These are phyloP conservation scores for Exophiala sp. DNA, from an alignment of 2,329 filamentous ascomycete species.

Conservation along the genomic window DNA sequence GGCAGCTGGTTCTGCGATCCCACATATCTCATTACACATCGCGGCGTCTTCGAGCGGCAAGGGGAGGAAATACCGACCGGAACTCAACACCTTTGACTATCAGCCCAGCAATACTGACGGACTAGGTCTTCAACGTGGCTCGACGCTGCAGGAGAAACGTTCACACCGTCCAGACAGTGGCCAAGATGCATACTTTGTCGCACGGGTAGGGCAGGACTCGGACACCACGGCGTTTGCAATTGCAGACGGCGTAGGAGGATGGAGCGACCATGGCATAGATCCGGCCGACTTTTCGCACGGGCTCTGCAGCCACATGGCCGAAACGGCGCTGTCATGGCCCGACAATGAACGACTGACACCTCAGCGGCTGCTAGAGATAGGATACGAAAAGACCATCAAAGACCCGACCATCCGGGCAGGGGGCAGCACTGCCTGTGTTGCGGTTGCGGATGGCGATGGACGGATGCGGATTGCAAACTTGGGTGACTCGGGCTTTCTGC, in stretches of 20 bases:
- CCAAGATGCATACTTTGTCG: constrained; percentile 94
- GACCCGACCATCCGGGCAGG: constrained; percentile 71
- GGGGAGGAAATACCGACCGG: constrained; percentile 60
- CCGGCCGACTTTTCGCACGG: constrained; percentile 93
- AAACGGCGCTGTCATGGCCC: constrained; percentile 58
- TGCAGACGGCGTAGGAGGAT: constrained; percentile 91
- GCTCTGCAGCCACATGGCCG: constrained; percentile 87
- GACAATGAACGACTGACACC: constrained; percentile 47
- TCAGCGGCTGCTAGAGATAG: constrained; percentile 67
- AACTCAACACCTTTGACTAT: constrained; percentile 67
- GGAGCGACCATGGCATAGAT: constrained; percentile 87
- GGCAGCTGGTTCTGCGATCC: constrained; percentile 28
- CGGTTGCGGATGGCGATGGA: constrained; percentile 65
- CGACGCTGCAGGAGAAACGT: constrained; percentile 51
- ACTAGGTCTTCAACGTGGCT: constrained; percentile 35
- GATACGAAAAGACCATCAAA: constrained; percentile 73
- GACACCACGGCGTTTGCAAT: constrained; percentile 76
- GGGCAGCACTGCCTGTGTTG: constrained; percentile 89
- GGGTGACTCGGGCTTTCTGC: constrained; percentile 88
- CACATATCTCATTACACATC: constrained; percentile 59
- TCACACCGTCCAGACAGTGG: constrained; percentile 68
- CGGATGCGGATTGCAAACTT: constrained; percentile 83
- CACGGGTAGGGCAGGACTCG: constrained; percentile 65
- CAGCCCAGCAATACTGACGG: constrained; percentile 45
- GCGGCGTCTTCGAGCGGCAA: constrained; percentile 72